Evolutionary conservation across 2,329 filamentous ascomycete species (phyloP), one percentile per base, ranked within the genome.

Genomic region (Samsoniella hepiali): DNA sequence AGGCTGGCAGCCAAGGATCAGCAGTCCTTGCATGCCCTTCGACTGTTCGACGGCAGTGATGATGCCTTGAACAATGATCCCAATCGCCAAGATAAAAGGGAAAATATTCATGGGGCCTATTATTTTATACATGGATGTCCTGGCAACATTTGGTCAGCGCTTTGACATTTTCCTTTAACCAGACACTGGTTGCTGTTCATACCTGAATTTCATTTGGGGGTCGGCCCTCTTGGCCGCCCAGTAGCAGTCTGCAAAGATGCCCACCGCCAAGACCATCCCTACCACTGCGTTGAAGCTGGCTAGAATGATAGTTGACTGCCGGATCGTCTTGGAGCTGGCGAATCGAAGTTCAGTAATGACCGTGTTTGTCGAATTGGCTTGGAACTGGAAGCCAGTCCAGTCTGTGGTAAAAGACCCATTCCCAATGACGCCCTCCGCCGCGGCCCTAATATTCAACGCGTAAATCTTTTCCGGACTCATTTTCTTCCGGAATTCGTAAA

Each of bases 281-380:
- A 83, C 83, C 59, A 86, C 71, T 29, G 84, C 79, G 72, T 88
- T 89, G 75, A 88, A 87, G 62, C 78, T 75, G 42, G 85, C 82
- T 62, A 88, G 77, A 65, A 88, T 84, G 63, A 88, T 82, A 50
- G 84, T 84, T 31, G 85, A 87, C 22, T 82, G 86, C 67, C 86
- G 79, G 69, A 87, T 78, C 40, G 84, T 87, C 69, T 81, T 85
- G 66, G 81, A 80, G 17, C 81, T 78, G 36, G 79, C 78, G 66
- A 85, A 82, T 64, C 76, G 78, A 67, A 85, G 77, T 66, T 83
- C 72, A 68, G 82, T 82, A 68, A 82, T 78, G 65, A 83, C 72
- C 45, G 77, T 73, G 45, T 78, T 77, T 6, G 80, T 79, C 38
- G 75, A 74, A 70, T 82, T 84, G 68, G 69, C 65, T 64, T 70